Conservation (phyloP, 371 early-diverging fungal species). For the Actinomucor elegans region DNA sequence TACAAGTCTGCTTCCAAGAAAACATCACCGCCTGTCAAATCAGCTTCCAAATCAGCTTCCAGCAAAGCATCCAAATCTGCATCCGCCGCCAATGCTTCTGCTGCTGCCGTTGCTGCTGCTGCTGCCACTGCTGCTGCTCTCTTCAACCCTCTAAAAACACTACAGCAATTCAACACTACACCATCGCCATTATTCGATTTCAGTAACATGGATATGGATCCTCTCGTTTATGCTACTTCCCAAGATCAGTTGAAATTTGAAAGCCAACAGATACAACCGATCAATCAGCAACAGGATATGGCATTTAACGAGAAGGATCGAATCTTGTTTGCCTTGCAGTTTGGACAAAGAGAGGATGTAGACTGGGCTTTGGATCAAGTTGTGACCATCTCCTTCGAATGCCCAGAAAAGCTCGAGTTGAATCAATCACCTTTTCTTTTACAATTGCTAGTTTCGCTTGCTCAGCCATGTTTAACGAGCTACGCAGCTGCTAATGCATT, state of each 20-base stretch:
- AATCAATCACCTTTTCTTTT: slow-evolving; percentile 64
- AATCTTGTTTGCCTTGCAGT: slow-evolving; percentile 66
- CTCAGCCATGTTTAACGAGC: slow-evolving; percentile 15
- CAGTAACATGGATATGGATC: slow-evolving; percentile 4
- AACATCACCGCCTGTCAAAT: not conserved
- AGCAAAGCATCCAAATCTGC: slow-evolving; percentile 2
- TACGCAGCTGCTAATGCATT: slow-evolving; percentile 14
- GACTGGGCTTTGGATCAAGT: slow-evolving; percentile 84
- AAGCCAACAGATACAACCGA: not conserved
- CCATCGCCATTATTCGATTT: slow-evolving; percentile 12
- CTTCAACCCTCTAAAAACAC: not conserved
- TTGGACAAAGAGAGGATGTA: slow-evolving; percentile 68
- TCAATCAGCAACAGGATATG: not conserved
- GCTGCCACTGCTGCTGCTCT: not conserved
- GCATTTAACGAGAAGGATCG: slow-evolving; percentile 54
- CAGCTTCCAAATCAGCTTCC: not conserved
- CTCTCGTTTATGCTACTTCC: not conserved
- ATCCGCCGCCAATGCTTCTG: not conserved
- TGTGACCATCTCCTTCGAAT: slow-evolving; percentile 59
- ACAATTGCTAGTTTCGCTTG: slow-evolving; percentile 42
- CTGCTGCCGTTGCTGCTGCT: not conserved
- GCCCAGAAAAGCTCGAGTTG: slow-evolving; percentile 55
- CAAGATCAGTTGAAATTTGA: not conserved
- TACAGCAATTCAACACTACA: not conserved
- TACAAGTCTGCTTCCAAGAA: slow-evolving; percentile 13